Evolutionary conservation across 2,329 filamentous ascomycete species (phyloP), one percentile per base, ranked within the genome.

Genomic region (Fusarium abutilonis): DNA sequence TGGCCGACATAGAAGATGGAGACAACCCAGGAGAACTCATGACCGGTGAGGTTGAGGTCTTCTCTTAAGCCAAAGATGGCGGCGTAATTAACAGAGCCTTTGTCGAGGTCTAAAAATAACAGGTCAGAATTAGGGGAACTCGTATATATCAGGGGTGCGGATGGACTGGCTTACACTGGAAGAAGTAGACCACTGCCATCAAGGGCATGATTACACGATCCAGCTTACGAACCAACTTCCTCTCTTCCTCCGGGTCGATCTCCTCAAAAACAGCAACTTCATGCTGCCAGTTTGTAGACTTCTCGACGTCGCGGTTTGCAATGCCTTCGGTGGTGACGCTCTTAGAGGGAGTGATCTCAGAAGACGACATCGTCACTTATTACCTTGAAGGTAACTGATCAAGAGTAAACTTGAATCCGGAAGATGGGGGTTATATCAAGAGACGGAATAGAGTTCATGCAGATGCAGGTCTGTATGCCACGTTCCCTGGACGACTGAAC

Each of bases 1-100:
- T 67, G 64, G 11, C 64, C 64, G 4, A 67, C 15, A 13, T 63
- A 67, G 32, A 67, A 67, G 8, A 60, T 17, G n/a, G 61, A 63
- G 9, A 67, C 52, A 6, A 55, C 55, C 50, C 39, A 52, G 9
- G 64, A 63, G 39, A 63, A 67, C 10, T 60, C 38, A 9, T 40
- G 17, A 6, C 55, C 54, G 2, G 31, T 45, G 31, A 67, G 56
- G 3, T 50, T 19, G 8, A 67, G 43, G 38, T 67, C 57, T 2
- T 34, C 11, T 36, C 43, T 56, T 29, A 67, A 61, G 17, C 61
- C 64, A 26, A 63, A 67, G 9, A 60, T 34, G 14, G 58, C 52
- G 7, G 65, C 52, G 11, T 63, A 65, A 54, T 55, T 67, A 50
- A 67, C 54, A 14, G 64, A 63, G 13, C 48, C 45, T 41, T 60